Conservation (phyloP, 2,329 filamentous ascomycete species). For the Fusarium sororula region DNA sequence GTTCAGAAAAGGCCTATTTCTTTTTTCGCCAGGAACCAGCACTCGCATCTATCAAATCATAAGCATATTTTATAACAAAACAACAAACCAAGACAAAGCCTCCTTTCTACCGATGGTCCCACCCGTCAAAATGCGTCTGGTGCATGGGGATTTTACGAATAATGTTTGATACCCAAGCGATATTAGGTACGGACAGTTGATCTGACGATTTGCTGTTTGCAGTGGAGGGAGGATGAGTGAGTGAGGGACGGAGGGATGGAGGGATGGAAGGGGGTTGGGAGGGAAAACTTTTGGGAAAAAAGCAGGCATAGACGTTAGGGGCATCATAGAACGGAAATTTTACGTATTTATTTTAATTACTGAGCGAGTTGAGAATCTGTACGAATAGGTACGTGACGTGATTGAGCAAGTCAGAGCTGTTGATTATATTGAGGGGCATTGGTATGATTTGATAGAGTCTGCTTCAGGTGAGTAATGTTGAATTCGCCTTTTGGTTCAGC, state of each 20-base stretch:
- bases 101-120: constrained; percentile 27
- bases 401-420: background rate
- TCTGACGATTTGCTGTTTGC: constrained; percentile 2
- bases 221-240: background rate
- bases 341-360: constrained; percentile 30
- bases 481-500: background rate
- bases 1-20: background rate
- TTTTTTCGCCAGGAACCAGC: background rate
- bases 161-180: constrained; percentile 39
- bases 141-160: constrained; percentile 38
- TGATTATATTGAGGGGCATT: background rate
- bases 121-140: constrained; percentile 22
- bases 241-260: background rate
- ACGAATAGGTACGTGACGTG: background rate
- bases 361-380: background rate
- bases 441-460: background rate
- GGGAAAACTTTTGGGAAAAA: constrained; percentile 19
- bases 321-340: constrained; percentile 34
- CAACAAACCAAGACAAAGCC: constrained; percentile 27
- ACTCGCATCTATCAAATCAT: background rate
- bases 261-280: background rate
- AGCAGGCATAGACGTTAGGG: constrained; percentile 32
- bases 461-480: background rate
- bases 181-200: constrained; percentile 10
- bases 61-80: constrained; percentile 22